phyloP scores from a whole-genome alignment of 768 basidiomycete genomes.

The Hericium rajendrae region DNA sequence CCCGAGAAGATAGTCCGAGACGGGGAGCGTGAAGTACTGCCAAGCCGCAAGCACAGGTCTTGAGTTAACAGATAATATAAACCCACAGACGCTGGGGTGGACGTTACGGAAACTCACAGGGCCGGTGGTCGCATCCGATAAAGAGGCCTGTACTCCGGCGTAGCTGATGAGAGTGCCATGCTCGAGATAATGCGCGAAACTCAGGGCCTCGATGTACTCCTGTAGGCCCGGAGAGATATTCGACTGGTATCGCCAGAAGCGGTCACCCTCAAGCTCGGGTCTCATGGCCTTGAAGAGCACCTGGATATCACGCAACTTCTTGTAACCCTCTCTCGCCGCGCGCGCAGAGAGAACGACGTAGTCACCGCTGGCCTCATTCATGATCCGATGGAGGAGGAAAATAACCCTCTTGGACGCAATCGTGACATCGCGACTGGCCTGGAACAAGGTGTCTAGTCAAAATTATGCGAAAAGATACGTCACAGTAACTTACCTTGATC shows the following conservation, averaged over 20 bases:
- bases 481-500: slow-evolving; percentile 58
- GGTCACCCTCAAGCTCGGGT: slow-evolving; percentile 53
- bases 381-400: slow-evolving; percentile 79
- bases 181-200: slow-evolving; percentile 81
- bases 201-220: slow-evolving; percentile 92
- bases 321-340: slow-evolving; percentile 42
- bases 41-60: slow-evolving; percentile 1
- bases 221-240: slow-evolving; percentile 77
- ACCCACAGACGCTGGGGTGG: background rate
- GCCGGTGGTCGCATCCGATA: slow-evolving; percentile 49
- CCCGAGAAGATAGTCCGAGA: slow-evolving; percentile 85
- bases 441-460: slow-evolving; percentile 2
- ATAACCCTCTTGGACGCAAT: slow-evolving; percentile 89
- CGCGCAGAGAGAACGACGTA: slow-evolving; percentile 27
- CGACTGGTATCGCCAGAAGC: slow-evolving; percentile 71
- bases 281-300: slow-evolving; percentile 51
- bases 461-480: no score
- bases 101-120: background rate
- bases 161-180: slow-evolving; percentile 58
- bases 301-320: slow-evolving; percentile 61
- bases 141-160: slow-evolving; percentile 51
- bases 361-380: slow-evolving; percentile 30
- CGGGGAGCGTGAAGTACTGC: slow-evolving; percentile 69
- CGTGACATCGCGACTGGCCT: slow-evolving; percentile 84
- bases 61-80: background rate